Percentiles rank a stretch among this genome's conserved stretches.
phyloP scores from a whole-genome alignment of 2,329 filamentous ascomycete genomes.

The Aspergillus ustus region DNA sequence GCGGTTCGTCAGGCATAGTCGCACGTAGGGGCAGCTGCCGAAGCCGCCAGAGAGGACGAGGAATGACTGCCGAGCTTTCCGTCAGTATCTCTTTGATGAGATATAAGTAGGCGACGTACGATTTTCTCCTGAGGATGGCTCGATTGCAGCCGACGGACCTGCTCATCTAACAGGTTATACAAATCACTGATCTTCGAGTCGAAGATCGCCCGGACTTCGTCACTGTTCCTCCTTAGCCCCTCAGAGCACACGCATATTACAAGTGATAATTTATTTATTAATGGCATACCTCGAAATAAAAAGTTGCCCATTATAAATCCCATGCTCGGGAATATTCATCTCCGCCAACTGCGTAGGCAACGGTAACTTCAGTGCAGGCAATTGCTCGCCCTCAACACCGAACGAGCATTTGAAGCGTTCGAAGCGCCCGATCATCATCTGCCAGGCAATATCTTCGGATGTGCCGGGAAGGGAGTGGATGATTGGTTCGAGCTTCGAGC shows the following conservation, averaged over 20 bases:
- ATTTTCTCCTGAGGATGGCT: slow-evolving; percentile 34
- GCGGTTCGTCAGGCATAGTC: slow-evolving; percentile 28
- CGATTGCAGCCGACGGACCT: slow-evolving; percentile 29
- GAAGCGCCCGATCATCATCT: slow-evolving; percentile 38
- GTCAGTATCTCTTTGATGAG: too few species aligned
- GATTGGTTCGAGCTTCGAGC: slow-evolving; percentile 28
- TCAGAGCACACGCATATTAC: background rate
- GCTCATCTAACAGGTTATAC: slow-evolving; percentile 34
- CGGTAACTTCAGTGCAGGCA: slow-evolving; percentile 33
- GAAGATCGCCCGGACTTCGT: slow-evolving; percentile 27
- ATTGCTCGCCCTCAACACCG: slow-evolving; percentile 29
- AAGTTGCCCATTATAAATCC: slow-evolving; percentile 37
- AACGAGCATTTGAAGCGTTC: slow-evolving; percentile 41
- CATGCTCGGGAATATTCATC: slow-evolving; percentile 30
- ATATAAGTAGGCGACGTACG: slow-evolving; percentile 19
- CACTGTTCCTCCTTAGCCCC: slow-evolving; percentile 8
- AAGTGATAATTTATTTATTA: too few species aligned
- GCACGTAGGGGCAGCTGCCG: slow-evolving; percentile 39
- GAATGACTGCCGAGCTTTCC: too few species aligned
- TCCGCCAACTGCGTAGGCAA: slow-evolving; percentile 31
- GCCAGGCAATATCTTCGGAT: slow-evolving; percentile 30
- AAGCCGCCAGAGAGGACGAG: slow-evolving; percentile 41
- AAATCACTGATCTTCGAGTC: slow-evolving; percentile 31
- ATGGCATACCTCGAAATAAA: slow-evolving; percentile 33
- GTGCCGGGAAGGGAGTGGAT: slow-evolving; percentile 22